phyloP scores from a whole-genome alignment of 116 monocot genomes.

The Thalassia testudinum region DNA sequence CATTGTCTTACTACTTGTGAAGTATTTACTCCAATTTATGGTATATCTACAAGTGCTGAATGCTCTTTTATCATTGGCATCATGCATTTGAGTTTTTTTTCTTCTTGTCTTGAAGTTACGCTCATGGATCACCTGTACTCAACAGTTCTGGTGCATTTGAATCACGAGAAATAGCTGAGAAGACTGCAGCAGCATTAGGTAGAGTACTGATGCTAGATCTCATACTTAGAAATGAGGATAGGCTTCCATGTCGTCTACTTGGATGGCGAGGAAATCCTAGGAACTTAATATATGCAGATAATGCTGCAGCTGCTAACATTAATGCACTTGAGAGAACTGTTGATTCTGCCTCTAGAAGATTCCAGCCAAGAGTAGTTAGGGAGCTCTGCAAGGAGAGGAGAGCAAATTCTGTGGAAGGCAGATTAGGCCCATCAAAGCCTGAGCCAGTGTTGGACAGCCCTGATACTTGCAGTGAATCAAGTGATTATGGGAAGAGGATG shows the following conservation, averaged over 20 bases:
- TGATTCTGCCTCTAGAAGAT: constrained; percentile 22
- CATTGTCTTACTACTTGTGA: constrained; percentile 49
- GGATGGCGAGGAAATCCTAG: constrained; percentile 92
- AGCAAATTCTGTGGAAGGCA: constrained; percentile 36
- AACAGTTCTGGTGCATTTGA: constrained; percentile 50
- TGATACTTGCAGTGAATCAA: constrained; percentile 4
- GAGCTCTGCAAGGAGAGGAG: constrained; percentile 37
- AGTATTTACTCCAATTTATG: constrained; percentile 19
- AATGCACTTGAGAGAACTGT: constrained; percentile 22
- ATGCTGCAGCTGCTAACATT: constrained; percentile 21
- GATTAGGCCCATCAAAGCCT: constrained; percentile 10
- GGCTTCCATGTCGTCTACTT: constrained; percentile 65
- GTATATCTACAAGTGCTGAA: not conserved
- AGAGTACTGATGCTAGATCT: constrained; percentile 78
- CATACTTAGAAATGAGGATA: constrained; percentile 86
- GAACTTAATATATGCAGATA: constrained; percentile 51
- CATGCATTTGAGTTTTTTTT: too few species aligned
- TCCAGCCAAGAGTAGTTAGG: constrained; percentile 20
- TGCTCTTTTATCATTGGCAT: not conserved
- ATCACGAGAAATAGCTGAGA: constrained; percentile 37
- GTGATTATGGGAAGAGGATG: not conserved
- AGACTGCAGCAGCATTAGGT: constrained; percentile 56
- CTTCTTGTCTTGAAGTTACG: constrained; percentile 30
- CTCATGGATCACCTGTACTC: constrained; percentile 77
- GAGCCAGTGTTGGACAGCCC: constrained; percentile 11